A percentile compares a stretch with the other conserved stretches of the same genome.
phyloP scores from a whole-genome alignment of 2,329 filamentous ascomycete genomes.

The Cladosporium sphaerospermum region DNA sequence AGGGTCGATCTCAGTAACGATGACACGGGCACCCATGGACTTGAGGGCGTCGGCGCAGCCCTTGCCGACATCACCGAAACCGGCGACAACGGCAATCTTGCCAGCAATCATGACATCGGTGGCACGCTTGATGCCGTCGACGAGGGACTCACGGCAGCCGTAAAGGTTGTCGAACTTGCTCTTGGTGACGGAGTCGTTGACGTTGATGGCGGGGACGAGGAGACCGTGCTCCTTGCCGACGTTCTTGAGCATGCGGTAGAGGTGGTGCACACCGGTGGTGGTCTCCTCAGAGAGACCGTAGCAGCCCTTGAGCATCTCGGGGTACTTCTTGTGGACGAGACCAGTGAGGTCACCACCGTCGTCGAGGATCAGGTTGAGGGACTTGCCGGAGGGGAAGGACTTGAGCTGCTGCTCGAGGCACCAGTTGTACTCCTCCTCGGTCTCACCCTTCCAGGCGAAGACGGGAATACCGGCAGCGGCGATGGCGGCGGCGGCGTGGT shows the following conservation, averaged over 20 bases:
- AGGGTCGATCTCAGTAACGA: slow-evolving; percentile 95
- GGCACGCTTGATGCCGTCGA: slow-evolving; percentile 99
- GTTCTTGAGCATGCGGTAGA: slow-evolving; percentile 89
- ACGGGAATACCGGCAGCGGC: slow-evolving; percentile 89
- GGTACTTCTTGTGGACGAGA: slow-evolving; percentile 97
- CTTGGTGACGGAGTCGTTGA: slow-evolving; percentile 99
- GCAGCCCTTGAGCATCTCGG: slow-evolving; percentile 96
- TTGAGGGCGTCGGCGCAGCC: slow-evolving; percentile 93
- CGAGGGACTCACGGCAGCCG: slow-evolving; percentile 96
- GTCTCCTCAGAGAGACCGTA: slow-evolving; percentile 99
- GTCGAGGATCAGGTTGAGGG: slow-evolving; percentile 97
- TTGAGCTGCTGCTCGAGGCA: slow-evolving; percentile 96
- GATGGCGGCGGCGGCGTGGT: slow-evolving; percentile 96
- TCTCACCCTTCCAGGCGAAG: slow-evolving; percentile 82
- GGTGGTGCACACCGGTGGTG: slow-evolving; percentile 98
- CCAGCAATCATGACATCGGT: slow-evolving; percentile 99
- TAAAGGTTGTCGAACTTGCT: slow-evolving; percentile 99
- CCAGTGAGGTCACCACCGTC: slow-evolving; percentile 96
- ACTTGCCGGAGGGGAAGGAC: slow-evolving; percentile 94
- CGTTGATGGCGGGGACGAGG: slow-evolving; percentile 93
- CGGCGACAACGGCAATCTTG: slow-evolving; percentile 95
- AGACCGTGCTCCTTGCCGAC: slow-evolving; percentile 66
- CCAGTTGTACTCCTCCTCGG: slow-evolving; percentile 99
- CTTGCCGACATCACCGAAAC: slow-evolving; percentile 99
- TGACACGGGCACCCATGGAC: slow-evolving; percentile 93